Conservation (phyloP, 352 stramenopile genomes). For the Phytopythium litorale region DNA sequence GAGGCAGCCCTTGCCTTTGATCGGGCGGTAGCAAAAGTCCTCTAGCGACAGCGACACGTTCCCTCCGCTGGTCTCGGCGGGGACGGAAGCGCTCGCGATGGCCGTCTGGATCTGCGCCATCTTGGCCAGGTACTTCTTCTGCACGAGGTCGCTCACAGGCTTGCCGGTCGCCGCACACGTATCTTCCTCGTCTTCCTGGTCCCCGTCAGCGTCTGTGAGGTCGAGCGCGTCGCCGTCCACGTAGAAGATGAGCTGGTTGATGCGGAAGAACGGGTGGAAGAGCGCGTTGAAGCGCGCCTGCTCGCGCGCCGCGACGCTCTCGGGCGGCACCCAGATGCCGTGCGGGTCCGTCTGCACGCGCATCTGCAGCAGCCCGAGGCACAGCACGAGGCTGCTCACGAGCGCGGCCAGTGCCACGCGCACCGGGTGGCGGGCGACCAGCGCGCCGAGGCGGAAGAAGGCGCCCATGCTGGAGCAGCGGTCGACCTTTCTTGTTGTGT, state of each 20-base stretch:
- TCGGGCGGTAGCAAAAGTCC: slow-evolving; percentile 78
- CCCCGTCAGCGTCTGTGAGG: neutral
- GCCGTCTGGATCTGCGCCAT: slow-evolving; percentile 61
- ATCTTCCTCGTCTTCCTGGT: neutral
- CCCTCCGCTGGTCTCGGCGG: slow-evolving; percentile 11
- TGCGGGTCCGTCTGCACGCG: slow-evolving; percentile 75
- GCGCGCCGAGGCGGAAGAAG: slow-evolving; percentile 52
- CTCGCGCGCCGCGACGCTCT: slow-evolving; percentile 54
- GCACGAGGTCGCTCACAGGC: slow-evolving; percentile 45
- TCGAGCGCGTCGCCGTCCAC: slow-evolving; percentile 16
- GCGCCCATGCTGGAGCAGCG: slow-evolving; percentile 24
- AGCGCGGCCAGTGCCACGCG: slow-evolving; percentile 42
- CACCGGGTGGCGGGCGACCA: slow-evolving; percentile 45
- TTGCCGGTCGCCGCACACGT: neutral
- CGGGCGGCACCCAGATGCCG: slow-evolving; percentile 73
- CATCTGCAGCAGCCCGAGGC: slow-evolving; percentile 54
- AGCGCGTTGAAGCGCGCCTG: slow-evolving; percentile 73
- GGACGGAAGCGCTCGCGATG: slow-evolving; percentile 34
- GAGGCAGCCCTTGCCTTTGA: slow-evolving; percentile 73
- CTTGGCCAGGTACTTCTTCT: slow-evolving; percentile 48
- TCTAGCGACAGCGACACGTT: slow-evolving; percentile 47
- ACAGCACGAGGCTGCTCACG: slow-evolving; percentile 45
- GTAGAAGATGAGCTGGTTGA: slow-evolving; percentile 87
- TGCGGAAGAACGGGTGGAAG: slow-evolving; percentile 84
- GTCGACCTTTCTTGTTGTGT: neutral